Evolutionary conservation across 371 early-diverging fungal genomes (phyloP), one percentile per base, ranked within the genome.

Genomic region (Rhizopus sp.): DNA sequence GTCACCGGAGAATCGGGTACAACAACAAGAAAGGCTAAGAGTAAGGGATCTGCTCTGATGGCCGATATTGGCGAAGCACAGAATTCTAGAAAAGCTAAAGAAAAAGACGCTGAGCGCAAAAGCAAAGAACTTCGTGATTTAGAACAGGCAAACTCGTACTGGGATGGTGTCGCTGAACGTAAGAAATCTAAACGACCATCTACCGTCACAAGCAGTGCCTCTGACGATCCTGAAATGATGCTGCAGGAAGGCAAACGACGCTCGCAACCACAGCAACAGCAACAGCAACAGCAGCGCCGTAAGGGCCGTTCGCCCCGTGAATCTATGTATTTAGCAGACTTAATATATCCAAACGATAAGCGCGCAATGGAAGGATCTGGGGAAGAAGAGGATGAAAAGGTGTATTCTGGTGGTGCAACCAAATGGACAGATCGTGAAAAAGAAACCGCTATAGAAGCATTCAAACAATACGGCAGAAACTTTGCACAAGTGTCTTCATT

Each of bases 351-450:
- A 57, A 63, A 34, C 50, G 48, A 34, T 7, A 35, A 33, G 33
- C 50, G 34, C 33, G 15, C 35, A 6, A 35, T 32, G 35, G 50
- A 34, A 49, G 34, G 34, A 31, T 12, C 23, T 3, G 49, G 32
- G 4, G 68, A 72, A 30, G 59, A 67, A 12, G 70, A 73, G 33
- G 73, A 63, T 0, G 57, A 66, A 10, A 79, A 75, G 8, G 64
- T 30, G 32, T 46, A 46, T 52, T 57, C 16, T 30, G 54, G 54
- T 50, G 40, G 78, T 2, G 77, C 84, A 0, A 79, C 89, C 5
- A 76, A 77, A 60, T 94, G 93, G 94, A 75, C 84, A 0, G 82
- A 86, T 0, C 82, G 82, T 0, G 95, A 94, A 48, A 88, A 89
- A 33, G 72, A 77, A n/a, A 74, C 80, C 10, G 93, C 88, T 0